phyloP scores from a whole-genome alignment of 106 monocot genomes.

The Dioscorea zingiberensis region DNA sequence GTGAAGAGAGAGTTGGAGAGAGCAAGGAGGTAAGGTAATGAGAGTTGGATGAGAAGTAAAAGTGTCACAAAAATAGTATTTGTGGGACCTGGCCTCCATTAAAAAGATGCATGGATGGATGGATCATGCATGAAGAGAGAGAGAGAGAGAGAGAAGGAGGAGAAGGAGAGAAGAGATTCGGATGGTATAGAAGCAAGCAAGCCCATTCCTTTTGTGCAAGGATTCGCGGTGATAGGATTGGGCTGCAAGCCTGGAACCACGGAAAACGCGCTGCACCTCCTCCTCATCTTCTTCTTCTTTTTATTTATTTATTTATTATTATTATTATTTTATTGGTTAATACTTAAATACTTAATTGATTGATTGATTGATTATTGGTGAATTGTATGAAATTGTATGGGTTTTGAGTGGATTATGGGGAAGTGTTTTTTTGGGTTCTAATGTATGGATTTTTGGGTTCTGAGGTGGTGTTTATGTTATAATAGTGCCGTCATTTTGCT shows the following conservation, averaged over 20 bases:
- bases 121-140: background rate
- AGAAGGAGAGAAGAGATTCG: slow-evolving; percentile 7
- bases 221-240: slow-evolving; percentile 8
- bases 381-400: too few relatives aligned
- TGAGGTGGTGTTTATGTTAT: too few relatives aligned
- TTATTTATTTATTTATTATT: background rate
- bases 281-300: background rate
- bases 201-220: background rate
- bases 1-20: background rate
- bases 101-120: too few relatives aligned
- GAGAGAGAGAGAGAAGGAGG: background rate
- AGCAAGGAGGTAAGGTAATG: background rate
- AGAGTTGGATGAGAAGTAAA: background rate
- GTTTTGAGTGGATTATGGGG: too few relatives aligned
- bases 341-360: background rate
- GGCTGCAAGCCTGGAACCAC: slow-evolving; percentile 25
- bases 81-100: background rate
- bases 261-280: slow-evolving; percentile 9
- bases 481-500: too few relatives aligned
- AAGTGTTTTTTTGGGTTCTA: background rate
- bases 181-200: slow-evolving; percentile 13
- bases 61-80: background rate
- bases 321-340: background rate
- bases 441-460: too few relatives aligned
- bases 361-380: too few relatives aligned